phyloP scores from a whole-genome alignment of 441 rosid genomes.

The Eruca vesicaria region DNA sequence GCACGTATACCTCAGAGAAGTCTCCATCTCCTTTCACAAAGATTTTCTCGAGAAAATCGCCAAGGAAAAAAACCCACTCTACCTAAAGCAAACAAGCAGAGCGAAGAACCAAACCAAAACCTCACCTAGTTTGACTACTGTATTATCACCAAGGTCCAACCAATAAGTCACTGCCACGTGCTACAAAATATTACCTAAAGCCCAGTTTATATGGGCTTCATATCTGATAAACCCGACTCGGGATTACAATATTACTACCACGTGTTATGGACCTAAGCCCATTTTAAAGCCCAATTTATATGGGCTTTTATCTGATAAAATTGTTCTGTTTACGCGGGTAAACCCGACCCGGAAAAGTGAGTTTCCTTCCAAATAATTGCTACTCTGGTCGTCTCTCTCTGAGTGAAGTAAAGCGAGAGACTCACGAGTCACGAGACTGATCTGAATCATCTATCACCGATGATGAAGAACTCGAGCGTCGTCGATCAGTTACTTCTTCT shows the following conservation, averaged over 20 bases:
- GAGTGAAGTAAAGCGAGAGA: slow-evolving; percentile 18
- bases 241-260: background rate
- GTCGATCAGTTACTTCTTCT: slow-evolving; percentile 39
- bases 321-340: background rate
- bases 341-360: slow-evolving; percentile 32
- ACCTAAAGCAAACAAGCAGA: background rate
- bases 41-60: slow-evolving; percentile 36
- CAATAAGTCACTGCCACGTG: background rate
- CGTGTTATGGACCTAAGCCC: background rate
- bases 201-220: slow-evolving; percentile 5
- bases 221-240: background rate
- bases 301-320: slow-evolving; percentile 2
- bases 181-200: background rate
- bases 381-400: background rate
- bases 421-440: slow-evolving; percentile 3
- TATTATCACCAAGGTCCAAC: background rate
- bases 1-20: slow-evolving; percentile 68
- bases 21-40: slow-evolving; percentile 47
- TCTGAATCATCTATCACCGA: slow-evolving; percentile 14
- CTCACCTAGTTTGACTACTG: slow-evolving; percentile 22
- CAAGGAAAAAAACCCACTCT: background rate
- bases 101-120: slow-evolving; percentile 18
- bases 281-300: background rate
- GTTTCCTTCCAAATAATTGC: background rate
- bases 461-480: slow-evolving; percentile 52